Percentiles rank a stretch among this genome's conserved stretches.
Conservation (phyloP, 148 eudicot species). For the Oxyria digyna region DNA sequence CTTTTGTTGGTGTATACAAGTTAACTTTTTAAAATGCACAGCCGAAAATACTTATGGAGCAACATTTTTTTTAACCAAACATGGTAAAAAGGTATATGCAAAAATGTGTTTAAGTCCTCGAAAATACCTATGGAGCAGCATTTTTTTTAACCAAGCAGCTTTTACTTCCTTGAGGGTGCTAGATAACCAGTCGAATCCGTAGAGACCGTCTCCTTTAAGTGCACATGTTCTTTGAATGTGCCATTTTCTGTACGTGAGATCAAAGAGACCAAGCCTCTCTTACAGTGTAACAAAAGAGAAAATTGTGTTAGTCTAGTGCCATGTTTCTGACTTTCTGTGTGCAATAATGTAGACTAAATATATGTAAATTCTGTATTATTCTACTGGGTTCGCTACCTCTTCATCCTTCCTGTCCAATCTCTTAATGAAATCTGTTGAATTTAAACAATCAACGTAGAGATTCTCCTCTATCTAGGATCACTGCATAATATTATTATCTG, state of each 20-base stretch:
- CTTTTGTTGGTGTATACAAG: too few species aligned
- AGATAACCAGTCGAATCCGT: conserved; percentile 92
- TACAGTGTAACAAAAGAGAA: conserved; percentile 1
- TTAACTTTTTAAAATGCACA: too few species aligned
- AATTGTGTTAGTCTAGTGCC: background rate
- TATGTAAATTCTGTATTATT: background rate
- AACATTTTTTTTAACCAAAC: background rate
- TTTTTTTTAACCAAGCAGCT: conserved; percentile 84
- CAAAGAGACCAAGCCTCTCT: conserved; percentile 85
- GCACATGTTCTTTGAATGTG: conserved; percentile 99
- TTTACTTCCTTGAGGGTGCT: conserved; percentile 83
- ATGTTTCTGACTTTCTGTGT: background rate
- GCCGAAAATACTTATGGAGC: too few species aligned
- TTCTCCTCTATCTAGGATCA: background rate
- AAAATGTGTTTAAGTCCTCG: background rate
- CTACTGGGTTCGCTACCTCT: background rate
- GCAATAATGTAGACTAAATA: background rate
- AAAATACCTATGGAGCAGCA: conserved; percentile 31
- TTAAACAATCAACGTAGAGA: background rate
- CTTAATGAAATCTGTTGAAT: background rate
- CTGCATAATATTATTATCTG: background rate
- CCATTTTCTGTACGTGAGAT: conserved; percentile 93
- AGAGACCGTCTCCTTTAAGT: conserved; percentile 85
- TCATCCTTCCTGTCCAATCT: background rate
- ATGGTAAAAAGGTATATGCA: background rate